phyloP scores from a whole-genome alignment of 441 rosid genomes.

The Viola pubescens region DNA sequence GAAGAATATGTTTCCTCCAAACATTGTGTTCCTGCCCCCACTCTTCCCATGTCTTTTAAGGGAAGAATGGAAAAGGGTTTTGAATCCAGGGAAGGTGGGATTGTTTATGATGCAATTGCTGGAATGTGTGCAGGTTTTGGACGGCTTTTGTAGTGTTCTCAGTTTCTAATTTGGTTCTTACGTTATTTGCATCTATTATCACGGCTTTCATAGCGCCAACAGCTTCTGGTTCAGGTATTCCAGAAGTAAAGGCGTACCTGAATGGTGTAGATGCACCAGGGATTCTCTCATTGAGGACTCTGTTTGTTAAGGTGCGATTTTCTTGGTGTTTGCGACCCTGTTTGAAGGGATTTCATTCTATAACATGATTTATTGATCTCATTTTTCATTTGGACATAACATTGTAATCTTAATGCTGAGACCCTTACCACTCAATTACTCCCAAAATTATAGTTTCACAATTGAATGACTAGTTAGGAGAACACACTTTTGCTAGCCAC shows the following conservation, averaged over 20 bases:
- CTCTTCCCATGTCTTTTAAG: too few relatives aligned
- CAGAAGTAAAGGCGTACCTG: slow-evolving; percentile 89
- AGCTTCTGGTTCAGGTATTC: slow-evolving; percentile 90
- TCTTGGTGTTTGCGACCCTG: background rate
- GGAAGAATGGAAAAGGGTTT: background rate
- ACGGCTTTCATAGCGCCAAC: slow-evolving; percentile 75
- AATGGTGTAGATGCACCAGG: slow-evolving; percentile 89
- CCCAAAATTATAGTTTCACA: too few relatives aligned
- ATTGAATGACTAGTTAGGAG: too few relatives aligned
- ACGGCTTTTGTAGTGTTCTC: slow-evolving; percentile 62
- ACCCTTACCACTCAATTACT: too few relatives aligned
- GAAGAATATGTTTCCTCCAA: too few relatives aligned
- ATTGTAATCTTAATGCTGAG: too few relatives aligned
- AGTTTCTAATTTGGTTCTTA: slow-evolving; percentile 51
- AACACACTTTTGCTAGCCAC: too few relatives aligned
- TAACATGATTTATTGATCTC: background rate
- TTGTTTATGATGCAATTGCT: background rate
- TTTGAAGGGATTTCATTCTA: background rate
- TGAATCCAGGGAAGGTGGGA: background rate
- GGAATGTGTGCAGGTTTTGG: slow-evolving; percentile 34
- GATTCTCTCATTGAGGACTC: slow-evolving; percentile 50
- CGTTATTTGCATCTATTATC: slow-evolving; percentile 51
- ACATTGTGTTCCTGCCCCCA: background rate
- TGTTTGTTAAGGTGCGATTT: slow-evolving; percentile 54
- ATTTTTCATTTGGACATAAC: too few relatives aligned